phyloP scores from a whole-genome alignment of 768 basidiomycete genomes.

The Chalciporus pseudorubinellus region DNA sequence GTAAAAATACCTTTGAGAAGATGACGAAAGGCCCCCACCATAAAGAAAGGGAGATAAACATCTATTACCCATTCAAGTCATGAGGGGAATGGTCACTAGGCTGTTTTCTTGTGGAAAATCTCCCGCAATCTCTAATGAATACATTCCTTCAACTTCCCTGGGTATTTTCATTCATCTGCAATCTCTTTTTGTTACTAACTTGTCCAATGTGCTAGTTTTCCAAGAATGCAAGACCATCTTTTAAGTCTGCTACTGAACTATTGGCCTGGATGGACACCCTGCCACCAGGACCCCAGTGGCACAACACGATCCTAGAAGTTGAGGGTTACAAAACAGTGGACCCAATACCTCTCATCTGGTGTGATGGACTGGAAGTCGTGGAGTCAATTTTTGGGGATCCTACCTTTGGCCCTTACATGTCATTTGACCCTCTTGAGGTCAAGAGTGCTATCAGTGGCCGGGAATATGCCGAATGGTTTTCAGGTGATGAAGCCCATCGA shows the following conservation, averaged over 20 bases:
- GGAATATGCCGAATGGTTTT: too few relatives aligned
- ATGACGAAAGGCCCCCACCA: not conserved
- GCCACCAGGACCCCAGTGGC: constrained; percentile 23
- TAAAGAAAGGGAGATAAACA: not conserved
- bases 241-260: not conserved
- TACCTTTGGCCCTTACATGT: constrained; percentile 8
- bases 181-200: too few relatives aligned
- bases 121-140: not conserved
- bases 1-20: not conserved
- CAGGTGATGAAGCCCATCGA: too few relatives aligned
- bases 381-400: constrained; percentile 22
- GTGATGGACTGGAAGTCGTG: constrained; percentile 24
- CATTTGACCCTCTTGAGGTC: constrained; percentile 9
- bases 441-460: too few relatives aligned
- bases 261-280: constrained; percentile 14
- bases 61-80: not conserved
- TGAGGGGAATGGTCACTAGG: not conserved
- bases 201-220: too few relatives aligned
- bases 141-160: not conserved
- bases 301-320: constrained; percentile 5
- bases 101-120: not conserved
- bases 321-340: constrained; percentile 12
- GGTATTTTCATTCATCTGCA: not conserved
- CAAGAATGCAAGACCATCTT: not conserved
- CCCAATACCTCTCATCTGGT: constrained; percentile 22